Percentiles rank a stretch among this genome's conserved stretches.
Conservation (phyloP, 176 grass and related monocot genomes). For the Paspalum vaginatum region DNA sequence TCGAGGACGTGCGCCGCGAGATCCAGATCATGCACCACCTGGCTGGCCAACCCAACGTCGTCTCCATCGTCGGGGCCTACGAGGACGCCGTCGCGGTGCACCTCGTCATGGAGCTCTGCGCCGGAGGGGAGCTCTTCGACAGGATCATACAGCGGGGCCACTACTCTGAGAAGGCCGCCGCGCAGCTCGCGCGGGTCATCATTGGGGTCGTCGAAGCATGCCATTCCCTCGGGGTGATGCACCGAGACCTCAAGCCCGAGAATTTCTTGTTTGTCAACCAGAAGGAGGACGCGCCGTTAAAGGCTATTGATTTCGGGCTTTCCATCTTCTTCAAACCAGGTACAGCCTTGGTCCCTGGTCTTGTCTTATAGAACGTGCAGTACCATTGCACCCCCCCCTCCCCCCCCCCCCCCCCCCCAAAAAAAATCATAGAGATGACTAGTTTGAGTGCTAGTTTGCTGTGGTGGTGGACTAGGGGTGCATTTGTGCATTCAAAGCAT, state of each 20-base stretch:
- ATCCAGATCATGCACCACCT: conserved; percentile 92
- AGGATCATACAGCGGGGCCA: conserved; percentile 65
- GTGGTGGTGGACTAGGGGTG: not conserved
- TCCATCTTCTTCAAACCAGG: conserved; percentile 78
- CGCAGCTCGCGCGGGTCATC: conserved; percentile 53
- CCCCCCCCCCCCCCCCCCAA: too few species aligned
- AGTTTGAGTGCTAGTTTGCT: conserved; percentile 28
- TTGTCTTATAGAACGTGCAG: not conserved
- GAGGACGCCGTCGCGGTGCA: conserved; percentile 87
- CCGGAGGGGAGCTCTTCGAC: conserved; percentile 86
- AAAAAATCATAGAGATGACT: not conserved
- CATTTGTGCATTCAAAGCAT: not conserved
- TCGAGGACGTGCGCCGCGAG: conserved; percentile 86
- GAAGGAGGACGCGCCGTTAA: conserved; percentile 52
- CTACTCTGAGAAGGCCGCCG: conserved; percentile 67
- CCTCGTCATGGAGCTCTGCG: conserved; percentile 93
- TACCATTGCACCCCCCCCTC: not conserved
- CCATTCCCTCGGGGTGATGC: conserved; percentile 69
- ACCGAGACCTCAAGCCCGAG: conserved; percentile 66
- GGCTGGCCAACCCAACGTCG: conserved; percentile 61
- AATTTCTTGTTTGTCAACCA: conserved; percentile 68
- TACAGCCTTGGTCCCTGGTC: not conserved
- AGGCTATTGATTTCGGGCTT: conserved; percentile 67
- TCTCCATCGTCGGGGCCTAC: conserved; percentile 58
- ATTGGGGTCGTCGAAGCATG: conserved; percentile 58